A percentile compares a stretch with the other conserved stretches of the same genome.
Conservation (phyloP, 805 yeast species). For the Myxozyma neglecta region DNA sequence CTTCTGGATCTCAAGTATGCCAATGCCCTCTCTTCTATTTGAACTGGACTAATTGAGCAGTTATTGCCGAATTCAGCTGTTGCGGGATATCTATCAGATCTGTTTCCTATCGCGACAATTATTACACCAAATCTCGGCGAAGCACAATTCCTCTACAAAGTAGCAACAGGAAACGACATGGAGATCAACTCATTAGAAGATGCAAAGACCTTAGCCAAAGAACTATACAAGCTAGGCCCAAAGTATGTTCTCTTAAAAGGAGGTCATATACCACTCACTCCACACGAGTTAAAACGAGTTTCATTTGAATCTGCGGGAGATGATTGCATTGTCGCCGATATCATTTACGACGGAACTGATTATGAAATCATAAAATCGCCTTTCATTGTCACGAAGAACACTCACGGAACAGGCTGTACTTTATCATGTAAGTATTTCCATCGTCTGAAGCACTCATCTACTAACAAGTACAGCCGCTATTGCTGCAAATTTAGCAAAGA, state of each 20-base stretch:
- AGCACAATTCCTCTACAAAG: constrained; percentile 48
- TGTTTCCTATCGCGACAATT: constrained; percentile 57
- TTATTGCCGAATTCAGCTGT: constrained; percentile 54
- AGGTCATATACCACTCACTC: constrained; percentile 58
- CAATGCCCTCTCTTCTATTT: neutral
- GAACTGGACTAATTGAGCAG: neutral
- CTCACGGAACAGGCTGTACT: constrained; percentile 93
- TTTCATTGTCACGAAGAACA: constrained; percentile 50
- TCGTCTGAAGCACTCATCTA: neutral
- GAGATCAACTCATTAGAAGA: constrained; percentile 45
- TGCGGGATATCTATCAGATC: constrained; percentile 44
- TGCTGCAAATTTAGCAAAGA: constrained; percentile 69
- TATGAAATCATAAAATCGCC: constrained; percentile 51
- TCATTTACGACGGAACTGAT: constrained; percentile 50
- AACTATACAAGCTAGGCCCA: constrained; percentile 47
- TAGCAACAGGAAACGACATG: constrained; percentile 26
- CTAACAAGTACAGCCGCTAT: constrained; percentile 53
- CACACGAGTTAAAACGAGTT: neutral
- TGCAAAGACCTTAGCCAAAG: constrained; percentile 43
- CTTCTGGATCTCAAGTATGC: constrained; percentile 59
- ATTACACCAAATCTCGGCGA: constrained; percentile 78
- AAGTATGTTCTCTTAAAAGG: constrained; percentile 70
- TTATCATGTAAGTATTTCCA: constrained; percentile 47
- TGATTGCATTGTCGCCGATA: constrained; percentile 50
- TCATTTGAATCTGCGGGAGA: constrained; percentile 15